phyloP scores from a whole-genome alignment of 257 asterid genomes.

The Petrea volubilis region DNA sequence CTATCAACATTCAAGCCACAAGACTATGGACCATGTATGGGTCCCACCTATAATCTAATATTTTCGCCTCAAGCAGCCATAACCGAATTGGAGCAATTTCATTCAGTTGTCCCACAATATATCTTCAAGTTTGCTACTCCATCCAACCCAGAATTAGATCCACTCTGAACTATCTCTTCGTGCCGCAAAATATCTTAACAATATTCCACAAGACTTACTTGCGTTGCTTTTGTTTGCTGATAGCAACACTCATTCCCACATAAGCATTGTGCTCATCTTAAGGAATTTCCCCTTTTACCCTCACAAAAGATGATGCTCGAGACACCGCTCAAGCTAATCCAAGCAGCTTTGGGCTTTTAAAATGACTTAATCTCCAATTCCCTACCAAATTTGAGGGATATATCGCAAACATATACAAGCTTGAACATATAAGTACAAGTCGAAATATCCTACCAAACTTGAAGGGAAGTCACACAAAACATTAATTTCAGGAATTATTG shows the following conservation, averaged over 20 bases:
- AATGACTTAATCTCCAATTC: neutral
- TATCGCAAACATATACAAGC: neutral
- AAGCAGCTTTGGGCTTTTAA: neutral
- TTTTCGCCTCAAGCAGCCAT: constrained; percentile 5
- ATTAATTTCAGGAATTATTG: constrained; percentile 3
- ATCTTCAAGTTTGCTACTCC: neutral
- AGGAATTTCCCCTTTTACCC: neutral
- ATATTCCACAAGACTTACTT: neutral
- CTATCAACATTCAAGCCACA: neutral
- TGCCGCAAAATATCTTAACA: neutral
- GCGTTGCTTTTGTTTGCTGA: neutral
- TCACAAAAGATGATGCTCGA: neutral
- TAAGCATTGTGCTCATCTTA: constrained; percentile 4
- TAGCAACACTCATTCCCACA: neutral
- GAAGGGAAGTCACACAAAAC: neutral
- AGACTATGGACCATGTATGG: neutral
- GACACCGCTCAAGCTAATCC: neutral
- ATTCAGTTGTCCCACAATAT: neutral
- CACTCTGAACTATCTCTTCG: neutral
- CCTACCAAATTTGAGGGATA: neutral
- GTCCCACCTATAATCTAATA: neutral
- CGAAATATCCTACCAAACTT: neutral
- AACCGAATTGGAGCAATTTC: neutral
- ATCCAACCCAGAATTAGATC: neutral
- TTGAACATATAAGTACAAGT: neutral